Percentiles rank a stretch among this genome's conserved stretches.
phyloP scores from a whole-genome alignment of 345 rosid species.

The Hypericum androsaemum region DNA sequence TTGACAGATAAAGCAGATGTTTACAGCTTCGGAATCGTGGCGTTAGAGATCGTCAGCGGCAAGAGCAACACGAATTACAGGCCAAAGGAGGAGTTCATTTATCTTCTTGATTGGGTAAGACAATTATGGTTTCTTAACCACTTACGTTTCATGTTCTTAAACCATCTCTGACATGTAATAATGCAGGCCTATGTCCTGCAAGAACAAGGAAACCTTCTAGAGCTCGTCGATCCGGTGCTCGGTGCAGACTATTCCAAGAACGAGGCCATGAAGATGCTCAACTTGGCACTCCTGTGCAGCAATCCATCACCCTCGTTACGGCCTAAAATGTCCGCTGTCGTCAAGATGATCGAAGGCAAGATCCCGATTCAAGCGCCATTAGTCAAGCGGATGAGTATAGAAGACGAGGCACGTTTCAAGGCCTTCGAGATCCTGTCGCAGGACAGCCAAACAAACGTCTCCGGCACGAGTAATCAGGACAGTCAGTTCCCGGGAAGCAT shows the following conservation, averaged over 20 bases:
- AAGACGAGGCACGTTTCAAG: slow-evolving; percentile 58
- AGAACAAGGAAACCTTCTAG: slow-evolving; percentile 85
- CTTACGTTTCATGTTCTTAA: neutral
- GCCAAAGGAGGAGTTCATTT: slow-evolving; percentile 89
- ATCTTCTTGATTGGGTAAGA: slow-evolving; percentile 90
- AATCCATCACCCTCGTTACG: slow-evolving; percentile 82
- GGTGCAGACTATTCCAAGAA: slow-evolving; percentile 41
- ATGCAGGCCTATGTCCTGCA: slow-evolving; percentile 76
- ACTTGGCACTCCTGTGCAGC: slow-evolving; percentile 71
- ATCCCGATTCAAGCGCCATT: slow-evolving; percentile 58
- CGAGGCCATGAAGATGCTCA: slow-evolving; percentile 62
- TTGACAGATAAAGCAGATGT: slow-evolving; percentile 91
- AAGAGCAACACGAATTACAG: slow-evolving; percentile 90
- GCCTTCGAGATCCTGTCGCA: slow-evolving; percentile 63
- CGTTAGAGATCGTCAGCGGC: slow-evolving; percentile 78
- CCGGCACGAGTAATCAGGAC: slow-evolving; percentile 29
- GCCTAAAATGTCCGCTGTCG: slow-evolving; percentile 76
- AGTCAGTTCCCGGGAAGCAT: slow-evolving; percentile 32
- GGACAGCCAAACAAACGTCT: slow-evolving; percentile 45
- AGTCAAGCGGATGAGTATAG: slow-evolving; percentile 39
- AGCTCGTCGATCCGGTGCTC: slow-evolving; percentile 67
- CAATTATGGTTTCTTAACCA: no score
- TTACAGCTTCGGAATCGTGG: slow-evolving; percentile 80
- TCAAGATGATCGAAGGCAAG: slow-evolving; percentile 74
- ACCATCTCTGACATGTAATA: neutral